Base-by-base conservation (phyloP, 306 rosid genomes). In the Gynostemma pentaphyllum region DNA sequence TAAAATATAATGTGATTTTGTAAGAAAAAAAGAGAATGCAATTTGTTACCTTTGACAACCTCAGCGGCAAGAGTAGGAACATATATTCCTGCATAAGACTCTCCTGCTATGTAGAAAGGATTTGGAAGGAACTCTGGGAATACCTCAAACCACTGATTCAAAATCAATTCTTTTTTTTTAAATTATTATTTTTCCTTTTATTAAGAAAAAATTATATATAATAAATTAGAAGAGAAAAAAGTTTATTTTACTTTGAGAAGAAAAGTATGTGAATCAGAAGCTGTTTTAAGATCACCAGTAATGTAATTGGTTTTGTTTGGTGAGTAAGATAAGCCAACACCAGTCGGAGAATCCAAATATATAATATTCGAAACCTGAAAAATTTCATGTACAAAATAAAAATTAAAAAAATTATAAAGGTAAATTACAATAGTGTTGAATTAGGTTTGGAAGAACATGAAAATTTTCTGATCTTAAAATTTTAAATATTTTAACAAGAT, bases 51-150 rank as follows among this genome's bases (percentile, higher is more conserved):
- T 74, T 74, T 69, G 5, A 66, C 84, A 28, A 86, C 76, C 70
- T 84, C 70, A 52, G 45, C 71, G 49, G 91, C 87, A 50, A 89
- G 80, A 49, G 95, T 86, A 26, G 95, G 97, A 36, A 89, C 85
- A 68, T 89, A 89, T 40, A 89, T 53, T 75, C 97, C 89, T 24
- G 84, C 97, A 70, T 68, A 89, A 32, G 91, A 89, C 83, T 89
- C 97, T 26, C 97, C 92, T 54, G 89, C 15, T 51, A 84, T 74
- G 68, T 75, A 86, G 70, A 89, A 80, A 47, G 89, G 87, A 69
- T 89, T 89, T 28, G 76, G 28, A 45, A 64, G 74, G 37, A 84
- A 89, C 81, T 89, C 89, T 15, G 86, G 87, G 68, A 69, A 89
- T 72, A 70, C 74, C 72, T 77, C 37, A 74, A 86, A 84, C 97